These are phyloP conservation scores for Brasenia schreberi DNA, from an alignment of 164 flowering plant genomes.

Conservation along the genomic window DNA sequence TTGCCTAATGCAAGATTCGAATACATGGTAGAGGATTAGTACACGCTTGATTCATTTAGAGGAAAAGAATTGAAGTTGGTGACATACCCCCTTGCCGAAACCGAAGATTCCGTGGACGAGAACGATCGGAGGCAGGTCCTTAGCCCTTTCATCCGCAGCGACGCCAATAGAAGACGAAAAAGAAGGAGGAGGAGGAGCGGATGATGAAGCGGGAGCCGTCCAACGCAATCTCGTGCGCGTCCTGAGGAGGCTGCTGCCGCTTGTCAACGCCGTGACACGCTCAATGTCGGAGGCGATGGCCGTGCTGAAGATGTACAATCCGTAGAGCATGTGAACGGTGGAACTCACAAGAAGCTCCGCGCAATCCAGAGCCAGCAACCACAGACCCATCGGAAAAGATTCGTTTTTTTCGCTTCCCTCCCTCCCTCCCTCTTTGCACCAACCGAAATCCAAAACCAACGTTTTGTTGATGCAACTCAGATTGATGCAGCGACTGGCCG, in stretches of 20 bases:
- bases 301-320: constrained; percentile 80
- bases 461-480: too few relatives aligned
- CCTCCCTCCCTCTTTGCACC: too few relatives aligned
- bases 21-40: too few relatives aligned
- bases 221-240: background rate
- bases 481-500: too few relatives aligned
- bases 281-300: constrained; percentile 72
- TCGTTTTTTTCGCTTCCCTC: too few relatives aligned
- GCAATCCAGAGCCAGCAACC: constrained; percentile 37
- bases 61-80: background rate
- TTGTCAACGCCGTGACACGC: background rate
- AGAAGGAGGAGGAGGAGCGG: background rate
- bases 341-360: constrained; percentile 69
- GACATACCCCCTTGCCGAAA: constrained; percentile 91
- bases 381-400: constrained; percentile 24
- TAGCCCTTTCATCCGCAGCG: background rate
- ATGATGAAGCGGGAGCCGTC: constrained; percentile 28
- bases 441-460: too few relatives aligned
- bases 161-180: constrained; percentile 9
- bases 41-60: background rate
- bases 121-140: constrained; percentile 73
- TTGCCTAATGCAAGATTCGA: too few relatives aligned
- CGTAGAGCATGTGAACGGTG: constrained; percentile 69
- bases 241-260: background rate
- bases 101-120: constrained; percentile 98